Evolutionary conservation across 164 flowering plant genomes (phyloP), one percentile per base, ranked within the genome.

Genomic region (Sextonia rubra): DNA sequence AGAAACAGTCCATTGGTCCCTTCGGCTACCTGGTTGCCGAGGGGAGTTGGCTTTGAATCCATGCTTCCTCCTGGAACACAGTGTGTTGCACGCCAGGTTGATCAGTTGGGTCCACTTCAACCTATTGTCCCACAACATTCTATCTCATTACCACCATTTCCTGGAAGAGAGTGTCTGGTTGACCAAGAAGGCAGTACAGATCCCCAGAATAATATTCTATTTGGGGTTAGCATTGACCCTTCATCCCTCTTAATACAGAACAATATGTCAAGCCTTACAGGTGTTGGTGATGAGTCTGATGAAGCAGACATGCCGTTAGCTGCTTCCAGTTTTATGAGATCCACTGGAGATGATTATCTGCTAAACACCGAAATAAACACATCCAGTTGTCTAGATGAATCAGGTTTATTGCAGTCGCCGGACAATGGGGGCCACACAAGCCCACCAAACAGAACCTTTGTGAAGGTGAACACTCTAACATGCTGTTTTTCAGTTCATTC

Each of bases 71-170:
- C 91, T 63, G 82, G 83, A 70, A 80, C 85, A 62, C 92, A 79
- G 52, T 80, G 82, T 75, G 73, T 79, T 77, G 64, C 87, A n/a
- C 75, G 90, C 67, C 86, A 81, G 60, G 73, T 86, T 64, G 90
- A 93, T 52, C 92, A 85, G 74, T 65, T 87, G 67, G 87, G 81
- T 18, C 80, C 77, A 6, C 80, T 82, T n/a, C 91, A 81, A 56
- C 73, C 86, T 15, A 88, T 71, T 71, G 49, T 79, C 14, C 71
- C 90, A 24, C 87, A 79, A 47, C 80, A 79, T 73, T 71, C 90
- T 49, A 66, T 87, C 66, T 82, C 93, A 18, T 82, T 92, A 82
- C 97, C 95, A 7, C 93, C 97, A 4, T 90, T 94, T 83, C 97
- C 97, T 74, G 95, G 96, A 17, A 85, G 90, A 73, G 96, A 91